These are phyloP conservation scores for Quercus suber DNA, from an alignment of 306 rosid genomes.

Conservation along the genomic window DNA sequence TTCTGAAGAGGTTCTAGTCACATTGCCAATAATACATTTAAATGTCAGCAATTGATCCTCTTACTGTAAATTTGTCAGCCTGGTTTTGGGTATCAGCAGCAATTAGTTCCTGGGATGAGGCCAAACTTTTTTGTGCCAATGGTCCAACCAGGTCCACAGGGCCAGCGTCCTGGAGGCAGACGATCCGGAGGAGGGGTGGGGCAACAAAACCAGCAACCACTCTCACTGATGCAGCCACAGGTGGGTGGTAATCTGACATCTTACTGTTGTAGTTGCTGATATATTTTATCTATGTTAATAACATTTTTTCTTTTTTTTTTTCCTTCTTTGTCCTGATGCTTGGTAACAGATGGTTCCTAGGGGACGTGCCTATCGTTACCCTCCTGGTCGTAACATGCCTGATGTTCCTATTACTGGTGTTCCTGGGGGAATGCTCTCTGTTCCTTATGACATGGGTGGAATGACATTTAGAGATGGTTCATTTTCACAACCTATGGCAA, in stretches of 20 bases:
- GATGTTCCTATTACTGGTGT: conserved; percentile 54
- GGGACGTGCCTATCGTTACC: conserved; percentile 66
- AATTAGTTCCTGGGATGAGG: conserved; percentile 70
- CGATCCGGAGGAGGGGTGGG: conserved; percentile 53
- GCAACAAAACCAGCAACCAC: conserved; percentile 55
- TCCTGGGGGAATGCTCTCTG: conserved; percentile 54
- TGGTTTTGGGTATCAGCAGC: conserved; percentile 85
- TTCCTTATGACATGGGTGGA: conserved; percentile 59
- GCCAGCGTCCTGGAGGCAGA: conserved; percentile 70
- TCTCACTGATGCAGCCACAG: conserved; percentile 65
- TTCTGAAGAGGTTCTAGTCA: background rate
- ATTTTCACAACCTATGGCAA: conserved; percentile 40
- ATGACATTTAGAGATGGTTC: conserved; percentile 51
- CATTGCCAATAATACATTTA: background rate
- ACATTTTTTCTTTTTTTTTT: background rate
- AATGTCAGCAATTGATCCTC: background rate
- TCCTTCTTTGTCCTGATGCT: background rate
- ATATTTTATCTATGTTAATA: background rate
- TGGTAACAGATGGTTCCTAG: conserved; percentile 63
- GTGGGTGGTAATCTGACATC: conserved; percentile 16
- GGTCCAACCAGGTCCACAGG: conserved; percentile 76
- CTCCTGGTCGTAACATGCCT: conserved; percentile 62
- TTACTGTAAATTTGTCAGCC: conserved; percentile 31
- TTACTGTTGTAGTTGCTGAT: background rate
- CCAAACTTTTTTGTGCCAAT: conserved; percentile 66